Evolutionary conservation across 768 basidiomycete species (phyloP).

Genomic region (Podaxis sp.): DNA sequence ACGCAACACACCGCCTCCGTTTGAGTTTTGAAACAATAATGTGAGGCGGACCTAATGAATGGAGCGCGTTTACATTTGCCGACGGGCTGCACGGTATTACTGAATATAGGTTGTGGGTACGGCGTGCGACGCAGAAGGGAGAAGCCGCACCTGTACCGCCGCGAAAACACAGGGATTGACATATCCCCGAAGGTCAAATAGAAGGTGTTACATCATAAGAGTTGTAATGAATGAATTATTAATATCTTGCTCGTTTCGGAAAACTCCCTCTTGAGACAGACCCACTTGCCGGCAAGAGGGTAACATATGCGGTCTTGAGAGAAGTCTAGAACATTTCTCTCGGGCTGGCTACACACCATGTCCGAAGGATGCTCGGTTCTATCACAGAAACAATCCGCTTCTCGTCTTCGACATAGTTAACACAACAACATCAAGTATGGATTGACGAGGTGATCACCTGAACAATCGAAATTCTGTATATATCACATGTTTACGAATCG

Average conservation of each 20-base stretch:
- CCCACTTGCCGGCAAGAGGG: background rate
- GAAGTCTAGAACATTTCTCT: background rate
- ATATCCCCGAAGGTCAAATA: constrained; percentile 8
- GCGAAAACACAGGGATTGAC: constrained; percentile 11
- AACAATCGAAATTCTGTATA: background rate
- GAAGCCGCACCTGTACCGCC: background rate
- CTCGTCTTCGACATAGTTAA: constrained; percentile 3
- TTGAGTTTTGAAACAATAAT: background rate
- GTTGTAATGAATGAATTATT: background rate
- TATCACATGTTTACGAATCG: background rate
- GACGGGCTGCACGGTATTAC: constrained; percentile 12
- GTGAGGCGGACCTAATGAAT: background rate
- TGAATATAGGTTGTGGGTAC: background rate
- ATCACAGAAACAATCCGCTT: background rate
- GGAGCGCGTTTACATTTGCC: constrained; percentile 1
- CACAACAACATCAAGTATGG: background rate
- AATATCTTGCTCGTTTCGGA: background rate
- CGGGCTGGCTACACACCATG: background rate
- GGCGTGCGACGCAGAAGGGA: background rate
- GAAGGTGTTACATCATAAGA: constrained; percentile 7
- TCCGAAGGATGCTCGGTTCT: background rate
- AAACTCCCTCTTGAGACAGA: background rate
- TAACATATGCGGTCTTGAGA: background rate
- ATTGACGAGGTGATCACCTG: constrained; percentile 1
- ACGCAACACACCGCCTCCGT: background rate